Conservation (phyloP, 1,139 yeast genomes). For the Suhomyces kunorum region DNA sequence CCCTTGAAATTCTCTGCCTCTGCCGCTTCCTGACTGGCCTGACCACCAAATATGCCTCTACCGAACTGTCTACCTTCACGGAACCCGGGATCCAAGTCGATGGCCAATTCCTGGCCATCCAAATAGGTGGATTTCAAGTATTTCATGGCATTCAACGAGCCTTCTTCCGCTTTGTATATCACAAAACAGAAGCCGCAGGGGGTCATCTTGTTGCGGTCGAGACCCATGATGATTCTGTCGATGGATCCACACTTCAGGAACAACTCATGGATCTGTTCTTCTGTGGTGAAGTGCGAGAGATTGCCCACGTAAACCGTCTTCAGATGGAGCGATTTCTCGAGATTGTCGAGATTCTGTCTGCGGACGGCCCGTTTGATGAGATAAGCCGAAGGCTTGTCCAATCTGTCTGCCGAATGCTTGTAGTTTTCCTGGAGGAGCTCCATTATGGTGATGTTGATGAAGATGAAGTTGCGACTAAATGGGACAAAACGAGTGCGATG, state of each 20-base stretch:
- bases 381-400: slow-evolving; percentile 79
- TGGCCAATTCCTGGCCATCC: slow-evolving; percentile 75
- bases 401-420: slow-evolving; percentile 56
- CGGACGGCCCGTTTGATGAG: slow-evolving; percentile 71
- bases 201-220: slow-evolving; percentile 81
- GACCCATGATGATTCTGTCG: slow-evolving; percentile 84
- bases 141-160: slow-evolving; percentile 79
- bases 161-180: slow-evolving; percentile 64
- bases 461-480: neutral
- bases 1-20: slow-evolving; percentile 23
- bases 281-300: slow-evolving; percentile 80
- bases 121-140: slow-evolving; percentile 77
- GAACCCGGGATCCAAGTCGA: slow-evolving; percentile 94
- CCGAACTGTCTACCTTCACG: slow-evolving; percentile 94
- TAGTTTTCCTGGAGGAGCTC: slow-evolving; percentile 60
- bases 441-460: slow-evolving; percentile 23
- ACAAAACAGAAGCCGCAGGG: slow-evolving; percentile 98
- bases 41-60: slow-evolving; percentile 90
- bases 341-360: slow-evolving; percentile 54
- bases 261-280: slow-evolving; percentile 87
- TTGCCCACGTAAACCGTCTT: slow-evolving; percentile 88
- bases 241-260: slow-evolving; percentile 80
- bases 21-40: slow-evolving; percentile 47
- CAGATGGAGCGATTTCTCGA: slow-evolving; percentile 63
- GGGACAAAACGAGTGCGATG: neutral